Evolutionary conservation across 192 early-diverging fungal genomes (phyloP), one percentile per base, ranked within the genome.

Genomic region (Entomortierella lignicola): DNA sequence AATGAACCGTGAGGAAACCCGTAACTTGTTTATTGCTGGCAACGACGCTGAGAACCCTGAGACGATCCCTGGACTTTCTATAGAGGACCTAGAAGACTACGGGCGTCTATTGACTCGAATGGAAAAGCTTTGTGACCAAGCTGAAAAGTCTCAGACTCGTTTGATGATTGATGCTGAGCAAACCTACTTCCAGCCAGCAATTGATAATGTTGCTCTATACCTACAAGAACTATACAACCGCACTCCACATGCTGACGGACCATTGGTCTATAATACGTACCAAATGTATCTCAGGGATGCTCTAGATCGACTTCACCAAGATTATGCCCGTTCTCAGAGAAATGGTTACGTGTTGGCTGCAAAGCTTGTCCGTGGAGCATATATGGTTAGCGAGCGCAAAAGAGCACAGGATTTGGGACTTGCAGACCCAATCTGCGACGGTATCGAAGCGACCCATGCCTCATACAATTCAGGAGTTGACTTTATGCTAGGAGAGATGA

Each of bases 141-240:
- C 96, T 10, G 66, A 80, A 32, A 69, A 83, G 34, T 75, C 80
- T 26, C 80, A 88, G 43, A 94, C 96, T 26, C 87, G 92, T 8
- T 61, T 97, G 23, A 91, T 96, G 86, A 84, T 99, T 23, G 97
- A 99, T 62, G 97, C 97, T 56, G 97, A 99, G 80, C 95, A 96
- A 82, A 85, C 92, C 8, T 95, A 97, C 80, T 96, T 95, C 84
- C 23, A 48, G 27, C 47, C 42, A 52, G 6, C 57, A 62, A 51
- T 60, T 26, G 67, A 54, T 10, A 60, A 69, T 23, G 77, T 83
- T n/a, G n/a, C n/a, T n/a, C n/a, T n/a, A 32, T 81, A 85, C n/a
- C 74, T 99, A 50, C 87, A 88, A 73, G 73, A 83, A 50, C 83
- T 86, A 67, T 94, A 88, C 85, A 97, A 99, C 83, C 60, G 61